Percentiles rank a stretch among this genome's conserved stretches.
These are phyloP conservation scores for Cyclotella sp. DNA, from an alignment of 108 stramenopile genomes.

Conservation along the genomic window DNA sequence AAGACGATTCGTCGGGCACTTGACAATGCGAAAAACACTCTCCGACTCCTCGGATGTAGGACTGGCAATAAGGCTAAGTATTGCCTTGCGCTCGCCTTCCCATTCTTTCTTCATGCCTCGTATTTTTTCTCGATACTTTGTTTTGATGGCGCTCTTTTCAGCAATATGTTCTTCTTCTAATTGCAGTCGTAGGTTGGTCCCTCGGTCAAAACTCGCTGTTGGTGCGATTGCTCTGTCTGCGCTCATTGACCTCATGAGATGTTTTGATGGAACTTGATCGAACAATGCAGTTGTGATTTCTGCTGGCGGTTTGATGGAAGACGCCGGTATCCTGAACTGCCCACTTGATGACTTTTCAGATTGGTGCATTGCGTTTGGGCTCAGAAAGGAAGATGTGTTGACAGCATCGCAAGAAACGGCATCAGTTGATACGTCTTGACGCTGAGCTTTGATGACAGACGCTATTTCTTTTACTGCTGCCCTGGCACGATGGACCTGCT, in stretches of 20 bases:
- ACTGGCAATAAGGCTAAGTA: constrained; percentile 26
- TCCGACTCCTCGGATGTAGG: neutral
- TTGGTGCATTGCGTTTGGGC: neutral
- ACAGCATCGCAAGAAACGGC: neutral
- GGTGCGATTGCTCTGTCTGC: constrained; percentile 7
- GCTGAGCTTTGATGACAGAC: constrained; percentile 19
- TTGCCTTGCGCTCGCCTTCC: constrained; percentile 38
- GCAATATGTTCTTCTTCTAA: constrained; percentile 31
- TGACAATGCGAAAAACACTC: neutral
- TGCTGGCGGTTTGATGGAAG: neutral
- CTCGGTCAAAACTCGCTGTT: neutral
- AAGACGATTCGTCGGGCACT: constrained; percentile 15
- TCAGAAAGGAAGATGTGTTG: neutral
- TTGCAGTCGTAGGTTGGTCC: neutral
- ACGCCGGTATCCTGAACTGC: neutral
- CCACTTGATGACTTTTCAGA: neutral
- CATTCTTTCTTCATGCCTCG: constrained; percentile 40
- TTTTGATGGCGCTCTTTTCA: constrained; percentile 31
- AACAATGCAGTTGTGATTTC: neutral
- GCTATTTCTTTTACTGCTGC: constrained; percentile 39
- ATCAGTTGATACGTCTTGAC: neutral
- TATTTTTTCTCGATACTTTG: constrained; percentile 24
- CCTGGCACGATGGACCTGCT: constrained; percentile 33
- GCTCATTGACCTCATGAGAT: neutral
- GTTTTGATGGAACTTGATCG: neutral